Percentiles rank a stretch among this genome's conserved stretches.
Evolutionary conservation across 2,329 filamentous ascomycete species (phyloP).

Genomic region (Arthrobotrys iridis): DNA sequence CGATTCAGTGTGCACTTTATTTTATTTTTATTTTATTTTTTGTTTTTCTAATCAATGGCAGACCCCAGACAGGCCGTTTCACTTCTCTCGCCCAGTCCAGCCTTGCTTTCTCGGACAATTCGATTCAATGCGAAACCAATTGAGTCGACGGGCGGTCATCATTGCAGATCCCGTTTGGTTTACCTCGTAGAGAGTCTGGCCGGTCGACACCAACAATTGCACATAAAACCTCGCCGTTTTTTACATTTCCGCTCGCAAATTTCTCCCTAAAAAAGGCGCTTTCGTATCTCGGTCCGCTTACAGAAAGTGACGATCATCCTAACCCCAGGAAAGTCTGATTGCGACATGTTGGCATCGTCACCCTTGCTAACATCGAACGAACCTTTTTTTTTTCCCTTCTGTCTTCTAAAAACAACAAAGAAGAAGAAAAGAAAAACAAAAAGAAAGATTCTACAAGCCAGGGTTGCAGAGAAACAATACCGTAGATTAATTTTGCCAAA

Average conservation of each 20-base stretch:
- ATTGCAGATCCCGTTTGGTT: neutral
- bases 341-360: conserved; percentile 16
- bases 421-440: neutral
- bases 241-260: neutral
- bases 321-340: neutral
- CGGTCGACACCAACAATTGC: too few species aligned
- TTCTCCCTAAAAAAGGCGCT: neutral
- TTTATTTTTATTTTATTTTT: neutral
- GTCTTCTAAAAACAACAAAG: neutral
- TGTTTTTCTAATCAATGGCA: neutral
- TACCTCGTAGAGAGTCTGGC: neutral
- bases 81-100: neutral
- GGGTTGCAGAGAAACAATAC: neutral
- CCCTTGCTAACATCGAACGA: conserved; percentile 12
- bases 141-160: neutral
- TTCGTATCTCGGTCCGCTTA: conserved; percentile 28
- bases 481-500: conserved; percentile 16
- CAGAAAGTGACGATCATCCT: conserved; percentile 27
- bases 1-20: too few species aligned
- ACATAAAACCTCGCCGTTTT: too few species aligned
- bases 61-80: conserved; percentile 2
- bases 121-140: conserved; percentile 8
- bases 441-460: neutral
- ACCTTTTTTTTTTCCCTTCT: neutral
- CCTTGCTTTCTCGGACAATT: conserved; percentile 8